These are phyloP conservation scores for Mycoemilia scoparia DNA, from an alignment of 192 early-diverging fungal species.

Conservation along the genomic window DNA sequence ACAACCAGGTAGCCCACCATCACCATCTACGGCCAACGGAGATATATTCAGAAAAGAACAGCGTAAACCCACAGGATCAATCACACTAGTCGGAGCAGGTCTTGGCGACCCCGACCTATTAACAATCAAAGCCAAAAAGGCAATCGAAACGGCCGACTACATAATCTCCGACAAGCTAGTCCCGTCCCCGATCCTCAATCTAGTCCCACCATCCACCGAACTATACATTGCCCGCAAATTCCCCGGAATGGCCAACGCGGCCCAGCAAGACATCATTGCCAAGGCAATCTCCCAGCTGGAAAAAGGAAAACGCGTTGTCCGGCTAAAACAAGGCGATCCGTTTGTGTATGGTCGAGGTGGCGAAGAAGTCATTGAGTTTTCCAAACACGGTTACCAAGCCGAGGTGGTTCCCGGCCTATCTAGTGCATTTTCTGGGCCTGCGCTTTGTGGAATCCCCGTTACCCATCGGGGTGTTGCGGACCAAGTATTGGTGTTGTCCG, in stretches of 20 bases:
- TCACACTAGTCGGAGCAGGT: slow-evolving; percentile 66
- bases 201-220: slow-evolving; percentile 31
- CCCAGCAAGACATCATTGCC: slow-evolving; percentile 61
- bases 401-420: slow-evolving; percentile 63
- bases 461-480: slow-evolving; percentile 79
- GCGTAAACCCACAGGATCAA: too few relatives aligned
- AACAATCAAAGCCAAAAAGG: slow-evolving; percentile 45
- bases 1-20: too few relatives aligned
- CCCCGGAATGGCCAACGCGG: slow-evolving; percentile 40
- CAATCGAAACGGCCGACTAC: slow-evolving; percentile 55
- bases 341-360: slow-evolving; percentile 85
- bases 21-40: too few relatives aligned
- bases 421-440: slow-evolving; percentile 56
- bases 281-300: slow-evolving; percentile 52
- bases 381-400: slow-evolving; percentile 44
- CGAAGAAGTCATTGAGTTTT: slow-evolving; percentile 67
- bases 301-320: slow-evolving; percentile 48
- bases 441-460: slow-evolving; percentile 55
- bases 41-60: too few relatives aligned
- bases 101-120: slow-evolving; percentile 68
- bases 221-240: slow-evolving; percentile 51
- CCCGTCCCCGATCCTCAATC: slow-evolving; percentile 32
- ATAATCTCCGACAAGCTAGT: slow-evolving; percentile 69
- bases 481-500: slow-evolving; percentile 67
- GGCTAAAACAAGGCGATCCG: slow-evolving; percentile 85